Percentiles rank a stretch among this genome's conserved stretches.
phyloP scores from a whole-genome alignment of 2,329 filamentous ascomycete species.

The Fusarium dlaminii region DNA sequence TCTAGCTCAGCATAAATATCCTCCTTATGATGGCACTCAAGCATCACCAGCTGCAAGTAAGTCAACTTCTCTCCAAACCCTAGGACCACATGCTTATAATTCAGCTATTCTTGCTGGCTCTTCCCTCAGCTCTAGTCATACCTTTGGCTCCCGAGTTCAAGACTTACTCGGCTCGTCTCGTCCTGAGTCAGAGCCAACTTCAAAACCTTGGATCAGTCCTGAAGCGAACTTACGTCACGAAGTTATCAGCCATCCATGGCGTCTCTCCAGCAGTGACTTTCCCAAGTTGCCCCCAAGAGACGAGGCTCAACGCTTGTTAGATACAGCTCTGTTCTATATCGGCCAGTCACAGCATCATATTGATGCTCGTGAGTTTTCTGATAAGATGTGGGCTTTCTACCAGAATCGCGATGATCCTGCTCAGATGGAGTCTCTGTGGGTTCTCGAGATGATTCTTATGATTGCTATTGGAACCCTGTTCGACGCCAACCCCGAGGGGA shows the following conservation, averaged over 20 bases:
- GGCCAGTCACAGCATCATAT: conserved; percentile 42
- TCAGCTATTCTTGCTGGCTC: conserved; percentile 39
- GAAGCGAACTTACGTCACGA: conserved; percentile 29
- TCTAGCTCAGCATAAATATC: conserved; percentile 11
- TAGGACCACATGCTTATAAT: not conserved
- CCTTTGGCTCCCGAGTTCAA: conserved; percentile 39
- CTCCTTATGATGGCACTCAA: conserved; percentile 5
- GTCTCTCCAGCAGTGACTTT: conserved; percentile 35
- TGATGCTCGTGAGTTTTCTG: conserved; percentile 40
- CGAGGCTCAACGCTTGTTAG: conserved; percentile 36
- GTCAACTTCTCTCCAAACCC: not conserved
- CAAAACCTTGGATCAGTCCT: conserved; percentile 32
- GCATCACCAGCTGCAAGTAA: conserved; percentile 38
- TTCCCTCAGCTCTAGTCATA: conserved; percentile 40
- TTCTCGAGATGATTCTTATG: conserved; percentile 42
- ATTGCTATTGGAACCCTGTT: conserved; percentile 40
- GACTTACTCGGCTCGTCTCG: conserved; percentile 36
- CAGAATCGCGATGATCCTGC: conserved; percentile 34
- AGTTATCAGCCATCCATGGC: conserved; percentile 30
- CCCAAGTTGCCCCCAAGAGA: conserved; percentile 36
- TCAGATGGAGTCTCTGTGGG: conserved; percentile 38
- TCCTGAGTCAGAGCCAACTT: conserved; percentile 12
- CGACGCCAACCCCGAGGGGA: conserved; percentile 39
- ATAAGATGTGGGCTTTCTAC: conserved; percentile 42
- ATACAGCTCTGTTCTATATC: conserved; percentile 39